These are phyloP conservation scores for Aspergillus alliaceus DNA, from an alignment of 2,329 filamentous ascomycete species.

Conservation along the genomic window DNA sequence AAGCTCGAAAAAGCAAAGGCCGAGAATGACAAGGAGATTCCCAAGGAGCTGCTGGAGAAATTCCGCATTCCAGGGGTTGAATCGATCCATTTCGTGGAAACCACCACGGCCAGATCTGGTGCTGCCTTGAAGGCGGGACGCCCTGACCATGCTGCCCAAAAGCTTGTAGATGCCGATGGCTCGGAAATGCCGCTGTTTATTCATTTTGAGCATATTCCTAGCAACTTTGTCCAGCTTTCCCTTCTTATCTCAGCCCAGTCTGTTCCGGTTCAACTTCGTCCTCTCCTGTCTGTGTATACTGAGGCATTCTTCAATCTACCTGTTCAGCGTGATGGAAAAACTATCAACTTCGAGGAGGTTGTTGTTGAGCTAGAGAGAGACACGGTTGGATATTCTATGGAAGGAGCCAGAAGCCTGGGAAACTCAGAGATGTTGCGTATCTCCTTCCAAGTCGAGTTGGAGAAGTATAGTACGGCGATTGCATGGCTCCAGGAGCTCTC, in stretches of 20 bases:
- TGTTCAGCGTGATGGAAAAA: conserved; percentile 71
- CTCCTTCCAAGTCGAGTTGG: conserved; percentile 79
- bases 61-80: conserved; percentile 83
- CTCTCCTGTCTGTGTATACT: conserved; percentile 78
- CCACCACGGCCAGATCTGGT: conserved; percentile 79
- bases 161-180: conserved; percentile 69
- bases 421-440: conserved; percentile 81
- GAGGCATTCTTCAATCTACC: conserved; percentile 96
- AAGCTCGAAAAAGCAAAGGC: conserved; percentile 80
- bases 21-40: conserved; percentile 86
- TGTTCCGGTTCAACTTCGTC: conserved; percentile 79
- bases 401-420: conserved; percentile 65
- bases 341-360: conserved; percentile 84
- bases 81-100: conserved; percentile 93
- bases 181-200: conserved; percentile 75
- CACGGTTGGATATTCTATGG: conserved; percentile 79
- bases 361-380: conserved; percentile 89
- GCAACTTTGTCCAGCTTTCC: conserved; percentile 85
- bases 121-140: conserved; percentile 70
- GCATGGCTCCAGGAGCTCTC: conserved; percentile 83
- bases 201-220: conserved; percentile 94
- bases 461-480: conserved; percentile 81
- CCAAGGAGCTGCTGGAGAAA: conserved; percentile 72
- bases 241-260: conserved; percentile 76
- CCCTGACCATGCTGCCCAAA: conserved; percentile 69